A percentile compares a stretch with the other conserved stretches of the same genome.
Conservation (phyloP, 2,329 filamentous ascomycete genomes). For the Sclerotiophoma versabilis region DNA sequence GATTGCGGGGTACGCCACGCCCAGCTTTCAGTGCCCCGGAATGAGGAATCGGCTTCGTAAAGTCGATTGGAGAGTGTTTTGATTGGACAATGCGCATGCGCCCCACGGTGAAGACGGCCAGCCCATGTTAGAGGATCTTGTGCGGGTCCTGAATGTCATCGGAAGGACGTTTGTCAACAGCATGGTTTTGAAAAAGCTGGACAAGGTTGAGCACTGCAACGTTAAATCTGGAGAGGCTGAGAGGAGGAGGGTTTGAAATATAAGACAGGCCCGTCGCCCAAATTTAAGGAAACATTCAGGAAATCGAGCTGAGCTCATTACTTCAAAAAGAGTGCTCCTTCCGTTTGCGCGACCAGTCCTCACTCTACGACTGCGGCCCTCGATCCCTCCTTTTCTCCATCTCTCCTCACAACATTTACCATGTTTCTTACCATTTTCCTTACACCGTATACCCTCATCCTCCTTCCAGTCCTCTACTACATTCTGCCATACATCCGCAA, state of each 20-base stretch:
- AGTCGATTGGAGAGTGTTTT: conserved; percentile 1
- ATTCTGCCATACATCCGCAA: conserved; percentile 68
- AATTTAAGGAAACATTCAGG: background rate
- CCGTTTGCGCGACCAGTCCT: conserved; percentile 11
- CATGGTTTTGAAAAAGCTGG: background rate
- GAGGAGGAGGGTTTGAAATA: background rate
- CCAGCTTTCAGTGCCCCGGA: conserved; percentile 22
- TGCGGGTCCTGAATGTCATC: conserved; percentile 13
- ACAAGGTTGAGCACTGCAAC: background rate
- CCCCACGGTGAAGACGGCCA: conserved; percentile 6
- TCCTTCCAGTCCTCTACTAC: conserved; percentile 62
- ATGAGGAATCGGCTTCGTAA: conserved; percentile 29
- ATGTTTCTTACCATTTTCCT: conserved; percentile 50
- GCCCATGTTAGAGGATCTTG: conserved; percentile 18
- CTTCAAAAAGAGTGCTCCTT: conserved; percentile 9
- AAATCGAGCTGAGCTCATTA: conserved; percentile 1
- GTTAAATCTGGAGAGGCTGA: background rate
- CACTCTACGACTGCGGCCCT: background rate
- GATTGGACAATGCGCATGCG: conserved; percentile 22
- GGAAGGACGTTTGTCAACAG: conserved; percentile 14
- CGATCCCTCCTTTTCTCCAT: background rate
- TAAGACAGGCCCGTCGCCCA: conserved; percentile 14
- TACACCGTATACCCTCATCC: conserved; percentile 57
- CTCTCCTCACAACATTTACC: conserved; percentile 2
- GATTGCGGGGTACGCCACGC: conserved; percentile 29